Evolutionary conservation across 2,329 filamentous ascomycete species (phyloP).

Genomic region (Pyricularia grisea): DNA sequence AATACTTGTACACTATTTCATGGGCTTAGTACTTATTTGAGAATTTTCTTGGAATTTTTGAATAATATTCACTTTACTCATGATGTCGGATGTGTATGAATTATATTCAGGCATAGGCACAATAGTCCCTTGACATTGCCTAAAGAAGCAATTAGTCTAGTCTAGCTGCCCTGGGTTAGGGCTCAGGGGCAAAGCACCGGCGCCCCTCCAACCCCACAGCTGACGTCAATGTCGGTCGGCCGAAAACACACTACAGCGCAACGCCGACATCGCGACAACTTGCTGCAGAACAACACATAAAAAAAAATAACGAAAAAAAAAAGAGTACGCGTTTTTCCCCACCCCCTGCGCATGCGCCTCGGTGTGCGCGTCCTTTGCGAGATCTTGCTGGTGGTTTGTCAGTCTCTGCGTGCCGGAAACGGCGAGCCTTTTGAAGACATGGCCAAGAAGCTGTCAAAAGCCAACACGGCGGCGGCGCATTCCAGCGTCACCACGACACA

Average conservation of each 20-base stretch:
- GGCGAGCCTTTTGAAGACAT: conserved; percentile 5
- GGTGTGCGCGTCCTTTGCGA: not conserved
- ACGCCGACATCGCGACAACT: not conserved
- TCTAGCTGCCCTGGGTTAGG: not conserved
- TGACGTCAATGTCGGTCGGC: not conserved
- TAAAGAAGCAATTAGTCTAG: too few species aligned
- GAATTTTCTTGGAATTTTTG: too few species aligned
- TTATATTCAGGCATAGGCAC: too few species aligned
- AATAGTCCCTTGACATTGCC: too few species aligned
- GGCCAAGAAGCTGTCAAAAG: conserved; percentile 8
- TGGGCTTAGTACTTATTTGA: too few species aligned
- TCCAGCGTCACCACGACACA: conserved; percentile 1
- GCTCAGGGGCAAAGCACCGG: not conserved
- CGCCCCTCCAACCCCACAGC: conserved; percentile 1
- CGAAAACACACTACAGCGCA: not conserved
- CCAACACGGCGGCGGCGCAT: not conserved
- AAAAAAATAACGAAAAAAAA: too few species aligned
- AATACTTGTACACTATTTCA: too few species aligned
- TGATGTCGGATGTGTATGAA: too few species aligned
- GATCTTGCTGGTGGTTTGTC: not conserved
- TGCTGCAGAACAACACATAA: too few species aligned
- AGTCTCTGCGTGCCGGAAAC: not conserved
- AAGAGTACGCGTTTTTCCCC: not conserved
- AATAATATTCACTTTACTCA: too few species aligned
- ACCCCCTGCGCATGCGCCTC: not conserved